These are phyloP conservation scores for Candida pseudoviswanathii DNA, from an alignment of 1,139 yeast genomes.

Conservation along the genomic window DNA sequence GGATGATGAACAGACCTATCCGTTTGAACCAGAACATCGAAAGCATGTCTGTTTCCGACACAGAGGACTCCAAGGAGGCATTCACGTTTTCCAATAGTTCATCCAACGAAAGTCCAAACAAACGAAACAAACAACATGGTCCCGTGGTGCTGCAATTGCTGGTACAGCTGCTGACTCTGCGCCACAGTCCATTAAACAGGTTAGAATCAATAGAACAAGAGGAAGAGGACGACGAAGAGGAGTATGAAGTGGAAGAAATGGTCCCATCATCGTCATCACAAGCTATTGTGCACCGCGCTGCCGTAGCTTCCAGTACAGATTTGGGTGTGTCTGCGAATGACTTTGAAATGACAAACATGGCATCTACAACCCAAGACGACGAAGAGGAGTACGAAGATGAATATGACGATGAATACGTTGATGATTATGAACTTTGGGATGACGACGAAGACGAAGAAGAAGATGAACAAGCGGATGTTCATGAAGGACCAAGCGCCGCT, in stretches of 20 bases:
- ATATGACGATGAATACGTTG: constrained; percentile 31
- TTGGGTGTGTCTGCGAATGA: background rate
- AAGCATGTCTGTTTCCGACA: constrained; percentile 5
- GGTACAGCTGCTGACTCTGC: background rate
- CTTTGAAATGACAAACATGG: constrained; percentile 1
- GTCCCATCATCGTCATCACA: background rate
- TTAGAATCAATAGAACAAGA: background rate
- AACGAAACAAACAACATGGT: constrained; percentile 1
- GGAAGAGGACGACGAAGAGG: background rate
- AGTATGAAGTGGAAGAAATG: background rate
- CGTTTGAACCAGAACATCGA: background rate
- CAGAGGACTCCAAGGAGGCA: constrained; percentile 12
- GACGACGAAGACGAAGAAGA: constrained; percentile 18
- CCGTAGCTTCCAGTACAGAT: background rate
- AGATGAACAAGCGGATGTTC: background rate
- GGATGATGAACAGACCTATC: constrained; percentile 5
- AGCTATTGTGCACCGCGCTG: background rate
- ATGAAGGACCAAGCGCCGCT: background rate
- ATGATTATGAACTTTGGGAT: constrained; percentile 30
- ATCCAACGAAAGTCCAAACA: background rate
- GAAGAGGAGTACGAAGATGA: constrained; percentile 7
- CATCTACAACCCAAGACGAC: background rate
- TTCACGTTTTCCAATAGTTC: constrained; percentile 7
- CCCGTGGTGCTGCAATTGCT: background rate
- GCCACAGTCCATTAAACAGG: background rate